Conservation (phyloP, 108 stramenopile genomes). For the Nitzschia inconspicua region DNA sequence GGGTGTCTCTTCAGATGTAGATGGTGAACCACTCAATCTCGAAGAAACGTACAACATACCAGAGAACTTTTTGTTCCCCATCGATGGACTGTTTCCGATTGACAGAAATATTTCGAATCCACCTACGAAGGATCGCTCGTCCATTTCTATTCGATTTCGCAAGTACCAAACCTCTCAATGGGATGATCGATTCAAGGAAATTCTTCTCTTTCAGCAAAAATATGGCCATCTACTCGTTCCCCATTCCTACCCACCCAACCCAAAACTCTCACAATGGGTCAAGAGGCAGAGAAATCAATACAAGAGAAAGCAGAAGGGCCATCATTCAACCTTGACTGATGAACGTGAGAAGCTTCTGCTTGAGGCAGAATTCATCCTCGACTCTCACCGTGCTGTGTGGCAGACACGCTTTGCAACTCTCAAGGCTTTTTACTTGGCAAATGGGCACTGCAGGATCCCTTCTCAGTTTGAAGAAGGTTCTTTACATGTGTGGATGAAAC, state of each 20-base stretch:
- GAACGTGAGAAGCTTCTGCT: conserved; percentile 26
- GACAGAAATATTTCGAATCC: too few species aligned
- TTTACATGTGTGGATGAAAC: conserved; percentile 32
- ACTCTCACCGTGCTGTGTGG: conserved; percentile 29
- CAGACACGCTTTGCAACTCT: conserved; percentile 15
- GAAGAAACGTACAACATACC: too few species aligned
- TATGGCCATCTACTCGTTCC: conserved; percentile 42
- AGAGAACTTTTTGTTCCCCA: too few species aligned
- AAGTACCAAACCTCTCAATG: too few species aligned
- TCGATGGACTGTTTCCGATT: too few species aligned
- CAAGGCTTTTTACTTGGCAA: conserved; percentile 1
- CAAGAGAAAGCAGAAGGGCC: conserved; percentile 19
- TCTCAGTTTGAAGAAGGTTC: too few species aligned
- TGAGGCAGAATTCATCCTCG: conserved; percentile 23
- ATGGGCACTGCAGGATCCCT: conserved; percentile 23
- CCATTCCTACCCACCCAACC: too few species aligned
- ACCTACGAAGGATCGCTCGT: too few species aligned
- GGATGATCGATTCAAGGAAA: conserved; percentile 35
- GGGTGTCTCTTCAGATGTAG: too few species aligned
- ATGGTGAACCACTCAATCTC: too few species aligned
- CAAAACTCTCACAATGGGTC: too few species aligned
- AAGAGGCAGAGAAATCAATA: conserved; percentile 26
- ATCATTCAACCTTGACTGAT: conserved; percentile 15
- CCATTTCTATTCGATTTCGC: too few species aligned
- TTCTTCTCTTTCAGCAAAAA: conserved; percentile 33